These are phyloP conservation scores for Hypoxylon sp. DNA, from an alignment of 2,329 filamentous ascomycete genomes.

Conservation along the genomic window DNA sequence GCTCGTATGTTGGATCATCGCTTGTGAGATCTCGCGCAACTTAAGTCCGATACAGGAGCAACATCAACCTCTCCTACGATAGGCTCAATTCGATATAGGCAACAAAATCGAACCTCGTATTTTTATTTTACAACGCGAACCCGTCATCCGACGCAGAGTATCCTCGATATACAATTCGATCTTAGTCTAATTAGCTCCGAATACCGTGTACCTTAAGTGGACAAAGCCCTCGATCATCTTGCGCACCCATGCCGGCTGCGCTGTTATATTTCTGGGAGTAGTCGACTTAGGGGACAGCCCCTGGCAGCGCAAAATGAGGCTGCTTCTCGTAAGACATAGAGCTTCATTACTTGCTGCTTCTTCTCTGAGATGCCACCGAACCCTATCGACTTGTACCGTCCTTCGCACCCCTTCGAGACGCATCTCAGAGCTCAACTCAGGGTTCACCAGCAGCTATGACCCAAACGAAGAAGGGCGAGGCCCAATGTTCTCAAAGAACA, in stretches of 20 bases:
- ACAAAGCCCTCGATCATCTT: conserved; percentile 7
- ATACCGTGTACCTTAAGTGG: conserved; percentile 9
- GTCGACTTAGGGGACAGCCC: conserved; percentile 26
- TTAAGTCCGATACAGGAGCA: conserved; percentile 43
- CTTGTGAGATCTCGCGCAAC: conserved; percentile 37
- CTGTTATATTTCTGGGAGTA: conserved; percentile 32
- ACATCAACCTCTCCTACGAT: conserved; percentile 13
- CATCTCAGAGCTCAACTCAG: conserved; percentile 67
- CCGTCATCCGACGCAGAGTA: not conserved
- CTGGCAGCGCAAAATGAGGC: conserved; percentile 45
- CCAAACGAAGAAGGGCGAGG: conserved; percentile 68
- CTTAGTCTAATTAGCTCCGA: conserved; percentile 2
- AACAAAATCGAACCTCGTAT: not conserved
- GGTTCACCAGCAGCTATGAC: conserved; percentile 73
- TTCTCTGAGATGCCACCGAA: conserved; percentile 39
- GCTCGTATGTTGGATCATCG: conserved; percentile 29
- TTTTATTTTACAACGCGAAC: not conserved
- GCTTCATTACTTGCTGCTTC: conserved; percentile 36
- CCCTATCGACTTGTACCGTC: conserved; percentile 53
- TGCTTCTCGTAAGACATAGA: conserved; percentile 45
- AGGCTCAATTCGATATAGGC: conserved; percentile 18
- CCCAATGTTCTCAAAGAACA: conserved; percentile 71
- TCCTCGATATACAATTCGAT: not conserved
- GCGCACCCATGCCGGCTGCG: conserved; percentile 28
- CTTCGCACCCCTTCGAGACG: conserved; percentile 57